Evolutionary conservation across 805 yeast species (phyloP), one percentile per base, ranked within the genome.

Genomic region (Ogataea parapolymorpha): DNA sequence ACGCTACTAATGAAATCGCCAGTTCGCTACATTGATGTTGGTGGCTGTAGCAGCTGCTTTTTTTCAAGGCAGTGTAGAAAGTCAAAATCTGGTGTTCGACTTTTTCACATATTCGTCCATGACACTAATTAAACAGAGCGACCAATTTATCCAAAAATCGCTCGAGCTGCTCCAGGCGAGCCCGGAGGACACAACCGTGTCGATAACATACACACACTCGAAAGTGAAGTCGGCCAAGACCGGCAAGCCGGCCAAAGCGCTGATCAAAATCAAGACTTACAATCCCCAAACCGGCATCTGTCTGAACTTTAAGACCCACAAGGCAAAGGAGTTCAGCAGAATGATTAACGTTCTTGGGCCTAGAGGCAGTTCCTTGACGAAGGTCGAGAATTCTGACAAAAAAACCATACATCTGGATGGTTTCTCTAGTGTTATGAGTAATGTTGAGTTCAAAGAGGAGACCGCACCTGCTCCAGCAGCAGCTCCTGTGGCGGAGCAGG

Each of bases 271-370:
- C 59, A 85, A 83, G 56, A 72, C 84, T 0, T 80, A 63, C 51
- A 88, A 86, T 56, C 74, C 89, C 2, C 71, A 65, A 13, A 67
- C 78, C 13, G 90, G 90, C 6, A 70, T 79, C 29, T 72, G 80
- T 45, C 74, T 80, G 60, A 72, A 70, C 45, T 77, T 71, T 56
- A 70, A 67, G 44, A 79, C 91, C 1, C 65, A 67, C 47, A 81
- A 82, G 49, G 63, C 72, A 35, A 86, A 87, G 58, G 95, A 88
- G 59, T 74, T 89, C 32, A 79, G 86, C 17, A 74, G 90, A 50
- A 56, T 88, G 16, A 65, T 85, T 58, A 75, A 85, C 35, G 83
- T 85, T 6, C 56, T 88, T 35, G 95, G 95, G 0, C 89, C 89
- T 5, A 66, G 71, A 39, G 82, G 65, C 12, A 51, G 80, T 37